Percentiles rank a stretch among this genome's conserved stretches.
Evolutionary conservation across 225 moss, liverwort and hornwort genomes (phyloP).

Genomic region (Polytrichum commune): DNA sequence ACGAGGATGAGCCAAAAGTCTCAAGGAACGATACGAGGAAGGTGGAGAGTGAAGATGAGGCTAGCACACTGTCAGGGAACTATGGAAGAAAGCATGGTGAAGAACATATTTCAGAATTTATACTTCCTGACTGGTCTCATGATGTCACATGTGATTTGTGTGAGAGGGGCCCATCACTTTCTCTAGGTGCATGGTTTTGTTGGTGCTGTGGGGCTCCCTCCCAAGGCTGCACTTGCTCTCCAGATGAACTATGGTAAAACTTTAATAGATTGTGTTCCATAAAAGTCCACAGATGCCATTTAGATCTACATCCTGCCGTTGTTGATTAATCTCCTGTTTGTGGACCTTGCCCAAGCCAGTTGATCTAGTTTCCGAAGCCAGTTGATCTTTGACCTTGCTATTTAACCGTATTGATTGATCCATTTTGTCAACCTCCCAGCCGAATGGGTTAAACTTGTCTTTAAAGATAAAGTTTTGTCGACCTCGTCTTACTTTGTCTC

Average conservation of each 20-base stretch:
- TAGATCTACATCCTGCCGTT: no score
- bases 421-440: no score
- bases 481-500: not conserved
- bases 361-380: no score
- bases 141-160: constrained; percentile 75
- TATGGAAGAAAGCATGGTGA: constrained; percentile 25
- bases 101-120: constrained; percentile 18
- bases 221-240: constrained; percentile 37
- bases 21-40: not conserved
- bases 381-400: not conserved
- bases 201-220: constrained; percentile 87
- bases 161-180: constrained; percentile 62
- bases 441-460: no score
- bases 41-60: constrained; percentile 61
- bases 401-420: not conserved
- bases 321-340: no score
- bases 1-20: constrained; percentile 2
- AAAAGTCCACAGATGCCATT: no score
- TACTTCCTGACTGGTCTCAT: constrained; percentile 54
- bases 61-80: constrained; percentile 51
- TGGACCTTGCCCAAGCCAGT: no score
- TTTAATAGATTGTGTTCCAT: not conserved
- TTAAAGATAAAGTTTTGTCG: no score
- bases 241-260: constrained; percentile 25
- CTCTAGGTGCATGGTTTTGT: constrained; percentile 81